Conservation (phyloP, 345 rosid species). For the Dipteronia dyeriana region DNA sequence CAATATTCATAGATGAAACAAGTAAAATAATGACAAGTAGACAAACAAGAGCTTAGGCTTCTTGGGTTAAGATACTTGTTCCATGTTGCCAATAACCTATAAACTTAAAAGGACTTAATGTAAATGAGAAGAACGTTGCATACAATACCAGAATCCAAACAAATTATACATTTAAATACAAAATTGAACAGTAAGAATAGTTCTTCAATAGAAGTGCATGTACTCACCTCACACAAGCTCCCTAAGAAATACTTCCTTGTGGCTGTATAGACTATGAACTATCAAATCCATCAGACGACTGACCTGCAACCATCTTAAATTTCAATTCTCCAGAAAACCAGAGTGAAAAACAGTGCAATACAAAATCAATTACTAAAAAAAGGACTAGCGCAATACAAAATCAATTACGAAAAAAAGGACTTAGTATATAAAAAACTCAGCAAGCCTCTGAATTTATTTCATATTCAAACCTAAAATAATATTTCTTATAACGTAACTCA, state of each 20-base stretch:
- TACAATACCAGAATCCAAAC: not conserved
- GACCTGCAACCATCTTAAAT: constrained; percentile 57
- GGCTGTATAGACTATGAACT: constrained; percentile 79
- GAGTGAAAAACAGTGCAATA: not conserved
- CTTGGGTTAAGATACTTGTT: not conserved
- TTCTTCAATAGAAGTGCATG: not conserved
- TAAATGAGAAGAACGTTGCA: not conserved
- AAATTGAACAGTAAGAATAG: not conserved
- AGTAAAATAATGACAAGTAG: not conserved
- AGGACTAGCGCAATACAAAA: not conserved
- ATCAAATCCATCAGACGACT: constrained; percentile 82
- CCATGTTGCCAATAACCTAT: not conserved
- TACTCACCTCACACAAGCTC: constrained; percentile 91
- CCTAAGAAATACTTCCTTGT: constrained; percentile 84
- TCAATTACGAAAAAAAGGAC: not conserved
- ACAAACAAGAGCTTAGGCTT: not conserved
- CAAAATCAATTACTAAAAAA: not conserved
- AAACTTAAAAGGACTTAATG: not conserved
- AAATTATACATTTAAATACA: not conserved
- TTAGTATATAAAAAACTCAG: not conserved
- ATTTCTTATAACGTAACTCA: not conserved
- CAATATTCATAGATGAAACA: not conserved
- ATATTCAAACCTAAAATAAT: not conserved
- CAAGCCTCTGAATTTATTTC: not conserved
- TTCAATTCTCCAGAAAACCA: not conserved